Conservation (phyloP, 495 filamentous ascomycete genomes). For the Hypoxylon lienhwacheense region DNA sequence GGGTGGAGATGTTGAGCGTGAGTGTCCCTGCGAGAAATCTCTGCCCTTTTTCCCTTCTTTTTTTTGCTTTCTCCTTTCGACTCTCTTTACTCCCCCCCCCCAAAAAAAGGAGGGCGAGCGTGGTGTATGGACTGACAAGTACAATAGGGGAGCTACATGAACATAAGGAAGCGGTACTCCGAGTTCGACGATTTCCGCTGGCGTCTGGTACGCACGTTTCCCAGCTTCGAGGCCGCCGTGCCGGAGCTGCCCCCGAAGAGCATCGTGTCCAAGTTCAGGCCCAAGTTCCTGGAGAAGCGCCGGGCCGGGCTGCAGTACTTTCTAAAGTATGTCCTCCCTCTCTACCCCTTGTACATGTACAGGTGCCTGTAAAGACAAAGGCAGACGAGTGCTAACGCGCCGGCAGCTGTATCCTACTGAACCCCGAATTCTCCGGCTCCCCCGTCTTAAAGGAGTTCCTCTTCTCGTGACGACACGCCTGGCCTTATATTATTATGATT, state of each 20-base stretch:
- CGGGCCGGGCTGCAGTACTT: conserved; percentile 59
- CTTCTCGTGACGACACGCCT: conserved; percentile 57
- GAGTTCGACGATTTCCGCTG: conserved; percentile 58
- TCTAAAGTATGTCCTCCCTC: conserved; percentile 48
- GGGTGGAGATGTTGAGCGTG: conserved; percentile 54
- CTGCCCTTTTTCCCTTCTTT: too few species aligned
- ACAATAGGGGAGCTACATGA: conserved; percentile 54
- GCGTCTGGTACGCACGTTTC: conserved; percentile 56
- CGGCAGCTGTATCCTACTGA: conserved; percentile 57
- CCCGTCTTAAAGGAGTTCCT: conserved; percentile 61
- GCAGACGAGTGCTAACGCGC: conserved; percentile 10
- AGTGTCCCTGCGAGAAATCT: conserved; percentile 13
- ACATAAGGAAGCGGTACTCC: conserved; percentile 61
- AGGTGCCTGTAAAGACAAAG: background rate
- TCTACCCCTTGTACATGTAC: too few species aligned
- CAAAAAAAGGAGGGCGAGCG: background rate
- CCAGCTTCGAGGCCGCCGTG: conserved; percentile 56
- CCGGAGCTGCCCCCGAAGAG: conserved; percentile 59
- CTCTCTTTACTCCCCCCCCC: background rate
- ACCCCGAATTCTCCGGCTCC: conserved; percentile 59
- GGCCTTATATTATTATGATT: too few species aligned
- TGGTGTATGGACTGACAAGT: background rate
- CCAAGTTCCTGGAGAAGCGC: conserved; percentile 56
- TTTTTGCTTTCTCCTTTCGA: too few species aligned
- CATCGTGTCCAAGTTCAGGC: conserved; percentile 55